Evolutionary conservation across 495 filamentous ascomycete species (phyloP), one percentile per base, ranked within the genome.

Genomic region (Lichenothelia convexa): DNA sequence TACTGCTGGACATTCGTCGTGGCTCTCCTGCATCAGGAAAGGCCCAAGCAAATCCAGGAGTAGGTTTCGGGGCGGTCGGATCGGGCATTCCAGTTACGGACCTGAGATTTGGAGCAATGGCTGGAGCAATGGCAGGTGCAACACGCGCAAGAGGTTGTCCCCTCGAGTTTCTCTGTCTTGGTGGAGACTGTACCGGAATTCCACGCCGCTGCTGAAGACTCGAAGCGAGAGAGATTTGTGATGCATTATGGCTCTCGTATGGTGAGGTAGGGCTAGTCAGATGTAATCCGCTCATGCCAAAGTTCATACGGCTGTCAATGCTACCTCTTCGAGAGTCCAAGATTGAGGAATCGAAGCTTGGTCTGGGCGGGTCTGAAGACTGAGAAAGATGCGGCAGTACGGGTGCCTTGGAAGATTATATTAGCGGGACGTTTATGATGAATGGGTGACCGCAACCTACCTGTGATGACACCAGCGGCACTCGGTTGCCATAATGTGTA

Each of bases 21-120:
- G 38, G 42, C 18, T 59, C 56, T 15, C 56, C 53, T 8, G 47
- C 35, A 34, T 50, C 58, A 5, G 58, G 58, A 34, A 61, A 61
- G 42, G 58, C 58, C 58, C 58, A 61, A 11, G 58, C 48, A 38
- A 44, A 57, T 46, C 58, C 58, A 36, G 56, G 53, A 3, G 58
- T 61, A 7, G 58, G 58, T 12, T 47, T 44, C 9, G 56, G 45
- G 32, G 58, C 58, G 31, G 47, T 59, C 5, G 58, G 58, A 51
- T 61, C 55, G 7, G 57, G 57, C 44, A 47, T 47, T 23, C 57
- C 57, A 37, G 50, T 51, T 6, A 53, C 47, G 27, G 42, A 47
- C 29, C 53, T 34, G 3, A 52, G 49, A 30, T 45, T 48, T 3
- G 56, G 54, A 35, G 46, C 50, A 36, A 61, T 61, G 2, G 54